These are phyloP conservation scores for Mycena capillaripes DNA, from an alignment of 768 basidiomycete genomes.

Conservation along the genomic window DNA sequence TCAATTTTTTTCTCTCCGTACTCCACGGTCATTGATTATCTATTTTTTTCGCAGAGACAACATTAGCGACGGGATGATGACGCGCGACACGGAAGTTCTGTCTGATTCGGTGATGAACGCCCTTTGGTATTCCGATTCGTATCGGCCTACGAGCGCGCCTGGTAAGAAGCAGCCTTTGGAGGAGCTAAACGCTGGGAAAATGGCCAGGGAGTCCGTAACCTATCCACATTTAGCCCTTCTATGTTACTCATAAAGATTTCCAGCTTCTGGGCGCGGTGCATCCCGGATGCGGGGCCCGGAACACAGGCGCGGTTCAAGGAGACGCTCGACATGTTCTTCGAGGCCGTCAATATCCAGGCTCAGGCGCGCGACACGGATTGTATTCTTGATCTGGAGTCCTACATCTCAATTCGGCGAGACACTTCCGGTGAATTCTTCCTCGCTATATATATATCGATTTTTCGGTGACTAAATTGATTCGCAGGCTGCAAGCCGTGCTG, in stretches of 20 bases:
- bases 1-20: constrained; percentile 26
- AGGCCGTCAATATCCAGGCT: constrained; percentile 75
- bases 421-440: constrained; percentile 67
- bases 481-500: constrained; percentile 78
- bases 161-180: constrained; percentile 55
- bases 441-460: constrained; percentile 36
- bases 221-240: constrained; percentile 18
- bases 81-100: constrained; percentile 68
- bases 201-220: constrained; percentile 75
- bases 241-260: constrained; percentile 18
- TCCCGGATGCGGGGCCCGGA: constrained; percentile 67
- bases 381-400: constrained; percentile 80
- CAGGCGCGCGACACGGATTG: constrained; percentile 64
- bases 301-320: constrained; percentile 79
- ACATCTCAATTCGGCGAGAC: constrained; percentile 79
- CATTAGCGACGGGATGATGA: constrained; percentile 85
- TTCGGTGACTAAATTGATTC: constrained; percentile 24
- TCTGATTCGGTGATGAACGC: constrained; percentile 81
- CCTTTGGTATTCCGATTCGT: constrained; percentile 68
- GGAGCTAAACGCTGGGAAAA: constrained; percentile 69
- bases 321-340: constrained; percentile 77
- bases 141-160: constrained; percentile 59
- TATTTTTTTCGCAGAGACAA: constrained; percentile 64
- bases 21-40: constrained; percentile 30
- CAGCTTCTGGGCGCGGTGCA: constrained; percentile 80